phyloP scores from a whole-genome alignment of 2,329 filamentous ascomycete species.

The Penicillium griseofulvum region DNA sequence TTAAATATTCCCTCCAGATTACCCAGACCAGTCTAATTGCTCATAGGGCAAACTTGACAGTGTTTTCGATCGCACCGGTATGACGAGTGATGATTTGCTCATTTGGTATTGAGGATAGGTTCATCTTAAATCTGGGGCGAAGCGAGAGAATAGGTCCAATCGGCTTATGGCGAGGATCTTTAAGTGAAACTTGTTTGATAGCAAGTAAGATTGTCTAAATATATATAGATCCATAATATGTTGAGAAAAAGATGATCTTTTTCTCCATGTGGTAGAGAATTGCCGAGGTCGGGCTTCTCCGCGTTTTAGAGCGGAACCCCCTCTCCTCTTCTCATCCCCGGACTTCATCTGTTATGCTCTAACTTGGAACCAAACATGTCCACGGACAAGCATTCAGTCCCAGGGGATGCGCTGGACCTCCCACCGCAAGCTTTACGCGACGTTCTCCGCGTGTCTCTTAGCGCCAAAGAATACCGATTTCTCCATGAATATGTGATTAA shows the following conservation, averaged over 20 bases:
- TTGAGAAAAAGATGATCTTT: no score
- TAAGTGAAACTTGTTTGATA: constrained; percentile 10
- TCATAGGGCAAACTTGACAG: constrained; percentile 28
- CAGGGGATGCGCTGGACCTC: constrained; percentile 25
- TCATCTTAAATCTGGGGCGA: constrained; percentile 44
- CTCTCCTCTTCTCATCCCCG: constrained; percentile 2
- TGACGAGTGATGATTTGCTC: constrained; percentile 45
- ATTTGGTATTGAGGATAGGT: constrained; percentile 39
- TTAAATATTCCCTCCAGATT: constrained; percentile 22
- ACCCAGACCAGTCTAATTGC: background rate
- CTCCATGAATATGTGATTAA: constrained; percentile 82
- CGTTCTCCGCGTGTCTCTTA: constrained; percentile 77
- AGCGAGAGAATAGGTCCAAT: constrained; percentile 48
- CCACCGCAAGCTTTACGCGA: constrained; percentile 80
- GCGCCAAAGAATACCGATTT: constrained; percentile 79
- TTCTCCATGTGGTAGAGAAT: background rate
- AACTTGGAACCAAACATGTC: constrained; percentile 23
- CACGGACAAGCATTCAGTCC: constrained; percentile 13
- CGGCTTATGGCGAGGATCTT: constrained; percentile 43
- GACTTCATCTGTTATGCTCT: background rate
- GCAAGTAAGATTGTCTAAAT: background rate
- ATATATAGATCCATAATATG: no score
- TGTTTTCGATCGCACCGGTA: constrained; percentile 46
- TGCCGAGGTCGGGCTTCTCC: constrained; percentile 5
- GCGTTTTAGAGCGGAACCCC: background rate